Percentiles rank a stretch among this genome's conserved stretches.
Conservation (phyloP, 257 asterid species). For the Plectranthus barbatus region DNA sequence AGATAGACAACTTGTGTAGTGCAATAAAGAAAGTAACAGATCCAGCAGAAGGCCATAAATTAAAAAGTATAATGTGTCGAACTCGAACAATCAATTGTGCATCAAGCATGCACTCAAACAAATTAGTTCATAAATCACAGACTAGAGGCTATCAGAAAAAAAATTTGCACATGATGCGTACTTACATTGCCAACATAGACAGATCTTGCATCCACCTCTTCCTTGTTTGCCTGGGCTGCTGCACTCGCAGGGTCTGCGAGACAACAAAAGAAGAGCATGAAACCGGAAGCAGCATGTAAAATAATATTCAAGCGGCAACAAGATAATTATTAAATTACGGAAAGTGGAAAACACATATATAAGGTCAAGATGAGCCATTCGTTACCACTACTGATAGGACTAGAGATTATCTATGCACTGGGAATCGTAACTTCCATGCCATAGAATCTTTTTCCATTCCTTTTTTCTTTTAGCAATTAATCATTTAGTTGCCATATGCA, state of each 20-base stretch:
- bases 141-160: background rate
- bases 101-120: background rate
- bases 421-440: background rate
- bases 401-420: background rate
- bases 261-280: constrained; percentile 1
- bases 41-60: background rate
- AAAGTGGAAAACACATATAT: background rate
- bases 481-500: background rate
- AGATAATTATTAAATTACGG: constrained; percentile 1
- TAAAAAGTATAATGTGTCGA: background rate
- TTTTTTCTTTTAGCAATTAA: background rate
- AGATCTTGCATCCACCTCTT: constrained; percentile 83
- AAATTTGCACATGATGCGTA: background rate
- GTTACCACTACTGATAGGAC: background rate
- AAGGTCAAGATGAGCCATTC: constrained; percentile 1
- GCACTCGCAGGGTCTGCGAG: constrained; percentile 65
- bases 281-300: background rate
- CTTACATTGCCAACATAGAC: constrained; percentile 95
- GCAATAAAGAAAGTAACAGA: background rate
- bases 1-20: background rate
- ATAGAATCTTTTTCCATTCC: background rate
- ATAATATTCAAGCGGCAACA: background rate
- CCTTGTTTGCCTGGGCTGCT: constrained; percentile 70
- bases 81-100: background rate
- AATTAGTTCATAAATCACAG: background rate